Evolutionary conservation across 2,329 filamentous ascomycete genomes (phyloP), one percentile per base, ranked within the genome.

Genomic region (Plenodomus tracheiphilus): DNA sequence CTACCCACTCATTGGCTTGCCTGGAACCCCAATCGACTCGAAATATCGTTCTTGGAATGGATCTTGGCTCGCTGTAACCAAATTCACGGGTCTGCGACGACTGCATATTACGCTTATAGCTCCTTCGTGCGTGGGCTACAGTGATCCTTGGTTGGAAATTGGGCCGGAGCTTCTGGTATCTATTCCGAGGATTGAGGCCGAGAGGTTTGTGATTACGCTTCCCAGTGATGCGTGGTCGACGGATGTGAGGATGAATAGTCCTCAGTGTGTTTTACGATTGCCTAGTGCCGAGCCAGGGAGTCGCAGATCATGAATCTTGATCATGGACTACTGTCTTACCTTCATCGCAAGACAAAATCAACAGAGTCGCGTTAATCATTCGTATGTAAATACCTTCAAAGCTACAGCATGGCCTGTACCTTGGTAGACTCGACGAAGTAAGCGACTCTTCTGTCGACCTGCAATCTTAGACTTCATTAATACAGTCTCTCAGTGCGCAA

Each of bases 191-290:
- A 47, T 64, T n/a, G 61, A 49, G 11, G 47, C 45, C 1, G 21
- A 21, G 5, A 39, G 50, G 11, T 65, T 64, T 37, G 46, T 58
- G 11, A 25, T 65, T 10, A 48, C 43, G 15, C 51, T 65, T 40
- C 59, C 61, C 8, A 48, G 50, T 38, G 53, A 43, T 35, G 46
- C 43, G 28, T 58, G 55, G 30, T 51, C 52, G 5, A 53, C 46
- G 1, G 41, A 46, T 19, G 20, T 58, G 51, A 61, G 15, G 5
- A 54, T 19, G 54, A 54, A 11, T 21, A 46, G 3, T 59, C 59
- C 3, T 53, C 28, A 32, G 11, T 32, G 28, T 32, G 13, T 25
- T 25, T 25, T 25, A 25, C 22, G 22, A 25, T 25, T 25, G 22
- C 22, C 22, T 10, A 10, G 22, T 25, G n/a, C n/a, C n/a, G n/a